phyloP scores from a whole-genome alignment of 148 eudicot genomes.

The Beta vulgaris region DNA sequence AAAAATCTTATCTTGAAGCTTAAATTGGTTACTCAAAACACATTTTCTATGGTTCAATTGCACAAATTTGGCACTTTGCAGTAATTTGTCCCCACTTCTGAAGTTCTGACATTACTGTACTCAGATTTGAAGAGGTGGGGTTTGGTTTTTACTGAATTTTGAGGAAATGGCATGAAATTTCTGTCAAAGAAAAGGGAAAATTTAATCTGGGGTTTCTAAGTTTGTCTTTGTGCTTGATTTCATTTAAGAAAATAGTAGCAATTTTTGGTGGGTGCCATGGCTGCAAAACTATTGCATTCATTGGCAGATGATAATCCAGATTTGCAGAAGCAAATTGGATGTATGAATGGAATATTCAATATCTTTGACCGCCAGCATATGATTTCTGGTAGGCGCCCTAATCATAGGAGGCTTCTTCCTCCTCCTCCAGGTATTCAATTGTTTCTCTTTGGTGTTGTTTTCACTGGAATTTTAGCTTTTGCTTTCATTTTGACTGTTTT shows the following conservation, averaged over 20 bases:
- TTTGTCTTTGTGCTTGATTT: background rate
- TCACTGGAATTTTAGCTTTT: background rate
- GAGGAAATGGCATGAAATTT: slow-evolving; percentile 14
- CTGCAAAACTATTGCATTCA: slow-evolving; percentile 88
- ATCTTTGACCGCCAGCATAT: slow-evolving; percentile 70
- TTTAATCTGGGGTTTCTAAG: slow-evolving; percentile 4
- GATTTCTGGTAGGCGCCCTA: slow-evolving; percentile 46
- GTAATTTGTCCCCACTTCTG: slow-evolving; percentile 12
- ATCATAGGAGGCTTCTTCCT: slow-evolving; percentile 54
- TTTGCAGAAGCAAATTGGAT: slow-evolving; percentile 89
- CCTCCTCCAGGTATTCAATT: slow-evolving; percentile 47
- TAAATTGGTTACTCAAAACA: background rate
- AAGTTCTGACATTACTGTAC: slow-evolving; percentile 26
- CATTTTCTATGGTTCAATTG: background rate
- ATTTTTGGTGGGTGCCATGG: slow-evolving; percentile 40
- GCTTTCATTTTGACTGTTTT: background rate
- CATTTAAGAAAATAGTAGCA: background rate
- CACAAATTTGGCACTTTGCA: background rate
- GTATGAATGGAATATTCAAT: slow-evolving; percentile 80
- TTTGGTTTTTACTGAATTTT: slow-evolving; percentile 29
- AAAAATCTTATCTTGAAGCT: slow-evolving; percentile 1
- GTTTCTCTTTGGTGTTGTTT: background rate
- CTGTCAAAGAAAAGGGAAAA: slow-evolving; percentile 3
- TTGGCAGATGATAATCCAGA: slow-evolving; percentile 87
- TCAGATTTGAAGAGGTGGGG: slow-evolving; percentile 27